Percentiles rank a stretch among this genome's conserved stretches.
phyloP scores from a whole-genome alignment of 345 rosid genomes.

The Cardamine chenopodiifolia region DNA sequence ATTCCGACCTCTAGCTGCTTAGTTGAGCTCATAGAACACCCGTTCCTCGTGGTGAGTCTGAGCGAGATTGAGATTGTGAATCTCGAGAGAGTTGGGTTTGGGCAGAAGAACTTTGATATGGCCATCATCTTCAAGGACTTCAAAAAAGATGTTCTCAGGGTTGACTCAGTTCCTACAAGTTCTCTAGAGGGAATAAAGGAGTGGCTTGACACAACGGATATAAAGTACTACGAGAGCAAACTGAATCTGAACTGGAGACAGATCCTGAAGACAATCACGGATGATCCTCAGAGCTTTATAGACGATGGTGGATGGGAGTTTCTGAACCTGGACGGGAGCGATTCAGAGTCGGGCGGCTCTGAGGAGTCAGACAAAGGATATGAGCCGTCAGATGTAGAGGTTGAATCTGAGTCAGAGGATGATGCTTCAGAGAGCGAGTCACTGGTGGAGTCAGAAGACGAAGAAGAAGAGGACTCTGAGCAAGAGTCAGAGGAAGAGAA shows the following conservation, averaged over 20 bases:
- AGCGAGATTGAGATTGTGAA: slow-evolving; percentile 96
- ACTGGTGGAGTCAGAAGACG: slow-evolving; percentile 83
- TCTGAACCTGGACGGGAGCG: slow-evolving; percentile 80
- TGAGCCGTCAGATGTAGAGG: slow-evolving; percentile 78
- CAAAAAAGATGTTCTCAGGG: slow-evolving; percentile 81
- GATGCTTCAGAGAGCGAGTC: slow-evolving; percentile 78
- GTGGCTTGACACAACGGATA: slow-evolving; percentile 91
- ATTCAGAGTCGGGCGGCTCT: slow-evolving; percentile 80
- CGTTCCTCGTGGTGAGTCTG: slow-evolving; percentile 78
- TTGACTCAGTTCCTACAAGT: slow-evolving; percentile 79
- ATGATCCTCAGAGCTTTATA: slow-evolving; percentile 84
- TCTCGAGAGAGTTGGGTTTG: slow-evolving; percentile 93
- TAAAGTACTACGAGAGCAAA: slow-evolving; percentile 93
- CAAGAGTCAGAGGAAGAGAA: slow-evolving; percentile 82
- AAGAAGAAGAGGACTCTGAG: slow-evolving; percentile 74
- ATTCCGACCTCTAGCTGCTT: slow-evolving; percentile 88
- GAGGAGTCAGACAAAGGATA: slow-evolving; percentile 92
- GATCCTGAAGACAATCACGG: slow-evolving; percentile 83
- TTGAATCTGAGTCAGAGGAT: slow-evolving; percentile 80
- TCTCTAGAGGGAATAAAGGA: slow-evolving; percentile 85
- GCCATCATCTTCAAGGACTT: slow-evolving; percentile 90
- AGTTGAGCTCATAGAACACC: slow-evolving; percentile 83
- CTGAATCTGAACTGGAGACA: slow-evolving; percentile 93
- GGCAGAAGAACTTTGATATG: slow-evolving; percentile 93
- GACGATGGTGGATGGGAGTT: slow-evolving; percentile 97